These are phyloP conservation scores for Leccinellum luteum DNA, from an alignment of 768 basidiomycete species.

Conservation along the genomic window DNA sequence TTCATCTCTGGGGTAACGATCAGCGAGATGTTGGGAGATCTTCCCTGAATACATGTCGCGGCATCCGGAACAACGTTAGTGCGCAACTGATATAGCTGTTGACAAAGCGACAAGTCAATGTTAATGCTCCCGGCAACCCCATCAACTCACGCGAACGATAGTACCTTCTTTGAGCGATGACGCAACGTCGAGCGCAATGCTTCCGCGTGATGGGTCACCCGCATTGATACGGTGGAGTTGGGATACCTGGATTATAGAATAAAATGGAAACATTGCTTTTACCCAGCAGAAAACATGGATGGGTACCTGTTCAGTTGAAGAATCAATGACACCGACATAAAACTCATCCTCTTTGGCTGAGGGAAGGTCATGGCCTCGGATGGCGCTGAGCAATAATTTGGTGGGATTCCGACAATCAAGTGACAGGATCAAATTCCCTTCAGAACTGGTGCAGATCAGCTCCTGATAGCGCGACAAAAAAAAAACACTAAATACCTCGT, in stretches of 20 bases:
- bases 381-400: conserved; percentile 52
- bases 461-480: background rate
- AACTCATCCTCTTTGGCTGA: conserved; percentile 56
- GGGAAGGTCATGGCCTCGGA: conserved; percentile 38
- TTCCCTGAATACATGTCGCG: conserved; percentile 1
- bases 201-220: conserved; percentile 70
- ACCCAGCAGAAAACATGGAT: background rate
- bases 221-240: conserved; percentile 60
- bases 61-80: conserved; percentile 12
- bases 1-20: conserved; percentile 23
- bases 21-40: conserved; percentile 20
- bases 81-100: conserved; percentile 45
- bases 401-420: conserved; percentile 61
- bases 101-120: background rate
- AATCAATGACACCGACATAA: conserved; percentile 45
- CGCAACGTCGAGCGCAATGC: conserved; percentile 56
- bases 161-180: conserved; percentile 51
- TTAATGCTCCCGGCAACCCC: background rate
- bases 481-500: conserved; percentile 44
- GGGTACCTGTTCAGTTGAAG: conserved; percentile 13
- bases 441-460: conserved; percentile 36
- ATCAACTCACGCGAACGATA: conserved; percentile 45
- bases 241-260: conserved; percentile 31
- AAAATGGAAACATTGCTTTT: background rate
- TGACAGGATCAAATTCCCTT: conserved; percentile 70